phyloP scores from a whole-genome alignment of 345 rosid species.

The Lumnitzera littorea region DNA sequence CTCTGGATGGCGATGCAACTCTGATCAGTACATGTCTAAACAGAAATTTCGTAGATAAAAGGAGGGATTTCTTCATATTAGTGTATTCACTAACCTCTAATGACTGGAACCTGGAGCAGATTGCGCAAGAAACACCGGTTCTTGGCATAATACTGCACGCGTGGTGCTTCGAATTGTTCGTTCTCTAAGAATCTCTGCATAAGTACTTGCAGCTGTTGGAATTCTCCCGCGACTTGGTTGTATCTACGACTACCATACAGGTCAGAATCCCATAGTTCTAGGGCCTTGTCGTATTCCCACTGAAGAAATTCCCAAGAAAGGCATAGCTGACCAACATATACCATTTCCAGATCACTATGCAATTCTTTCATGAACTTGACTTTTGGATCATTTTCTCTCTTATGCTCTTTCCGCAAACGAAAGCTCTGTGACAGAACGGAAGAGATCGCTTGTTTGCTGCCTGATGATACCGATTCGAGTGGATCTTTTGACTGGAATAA shows the following conservation, averaged over 20 bases:
- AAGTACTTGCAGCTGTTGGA: conserved; percentile 87
- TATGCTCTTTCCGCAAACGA: conserved; percentile 31
- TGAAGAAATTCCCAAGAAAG: conserved; percentile 97
- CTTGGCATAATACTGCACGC: conserved; percentile 63
- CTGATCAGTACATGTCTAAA: background rate
- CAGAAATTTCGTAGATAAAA: background rate
- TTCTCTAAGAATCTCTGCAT: conserved; percentile 84
- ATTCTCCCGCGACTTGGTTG: conserved; percentile 84
- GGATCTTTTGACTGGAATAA: conserved; percentile 67
- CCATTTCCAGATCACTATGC: conserved; percentile 62
- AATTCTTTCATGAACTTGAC: conserved; percentile 50
- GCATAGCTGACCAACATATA: conserved; percentile 95
- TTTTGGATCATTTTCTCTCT: conserved; percentile 49
- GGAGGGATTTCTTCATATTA: background rate
- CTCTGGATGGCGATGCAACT: conserved; percentile 34
- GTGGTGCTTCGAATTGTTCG: conserved; percentile 74
- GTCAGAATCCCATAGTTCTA: conserved; percentile 72
- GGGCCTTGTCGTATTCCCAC: conserved; percentile 81
- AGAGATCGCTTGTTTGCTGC: conserved; percentile 26
- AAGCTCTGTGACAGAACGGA: conserved; percentile 46
- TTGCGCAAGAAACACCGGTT: conserved; percentile 63
- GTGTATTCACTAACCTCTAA: conserved; percentile 45
- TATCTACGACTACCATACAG: conserved; percentile 38
- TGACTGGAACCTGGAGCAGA: conserved; percentile 86
- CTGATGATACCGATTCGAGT: conserved; percentile 28